These are phyloP conservation scores for Pyronema domesticum DNA, from an alignment of 495 filamentous ascomycete species.

Conservation along the genomic window DNA sequence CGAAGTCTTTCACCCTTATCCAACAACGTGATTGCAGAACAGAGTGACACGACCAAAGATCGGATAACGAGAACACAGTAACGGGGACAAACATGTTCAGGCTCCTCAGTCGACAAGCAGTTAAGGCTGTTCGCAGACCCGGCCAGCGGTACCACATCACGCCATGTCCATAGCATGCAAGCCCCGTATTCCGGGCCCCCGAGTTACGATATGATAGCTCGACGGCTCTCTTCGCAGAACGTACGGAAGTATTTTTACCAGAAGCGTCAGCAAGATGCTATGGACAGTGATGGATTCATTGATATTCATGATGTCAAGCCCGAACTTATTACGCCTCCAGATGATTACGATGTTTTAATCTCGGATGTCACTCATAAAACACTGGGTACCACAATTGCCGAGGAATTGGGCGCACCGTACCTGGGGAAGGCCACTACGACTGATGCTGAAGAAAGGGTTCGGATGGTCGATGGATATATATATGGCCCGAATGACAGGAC, in stretches of 20 bases:
- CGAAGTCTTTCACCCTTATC: no score
- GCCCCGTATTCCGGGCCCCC: slow-evolving; percentile 4
- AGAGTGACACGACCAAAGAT: no score
- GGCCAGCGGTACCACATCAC: no score
- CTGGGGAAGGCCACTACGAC: background rate
- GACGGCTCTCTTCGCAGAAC: slow-evolving; percentile 3
- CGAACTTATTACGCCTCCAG: no score
- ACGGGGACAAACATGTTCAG: no score
- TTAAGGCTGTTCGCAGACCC: no score
- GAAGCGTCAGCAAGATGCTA: slow-evolving; percentile 8
- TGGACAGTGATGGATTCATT: slow-evolving; percentile 1
- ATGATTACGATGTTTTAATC: slow-evolving; percentile 6
- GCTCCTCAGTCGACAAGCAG: no score
- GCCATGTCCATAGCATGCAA: slow-evolving; percentile 6
- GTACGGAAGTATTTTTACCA: slow-evolving; percentile 1
- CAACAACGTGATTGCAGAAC: no score
- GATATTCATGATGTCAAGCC: slow-evolving; percentile 12
- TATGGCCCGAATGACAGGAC: slow-evolving; percentile 1
- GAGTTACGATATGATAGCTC: slow-evolving; percentile 10
- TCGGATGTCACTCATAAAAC: background rate
- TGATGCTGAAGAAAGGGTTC: slow-evolving; percentile 2
- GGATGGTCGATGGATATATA: slow-evolving; percentile 10
- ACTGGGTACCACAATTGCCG: slow-evolving; percentile 2
- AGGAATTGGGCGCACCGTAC: slow-evolving; percentile 6
- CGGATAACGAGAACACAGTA: no score